Base-by-base conservation (phyloP, 805 yeast genomes). In the Yarrowia divulgata region DNA sequence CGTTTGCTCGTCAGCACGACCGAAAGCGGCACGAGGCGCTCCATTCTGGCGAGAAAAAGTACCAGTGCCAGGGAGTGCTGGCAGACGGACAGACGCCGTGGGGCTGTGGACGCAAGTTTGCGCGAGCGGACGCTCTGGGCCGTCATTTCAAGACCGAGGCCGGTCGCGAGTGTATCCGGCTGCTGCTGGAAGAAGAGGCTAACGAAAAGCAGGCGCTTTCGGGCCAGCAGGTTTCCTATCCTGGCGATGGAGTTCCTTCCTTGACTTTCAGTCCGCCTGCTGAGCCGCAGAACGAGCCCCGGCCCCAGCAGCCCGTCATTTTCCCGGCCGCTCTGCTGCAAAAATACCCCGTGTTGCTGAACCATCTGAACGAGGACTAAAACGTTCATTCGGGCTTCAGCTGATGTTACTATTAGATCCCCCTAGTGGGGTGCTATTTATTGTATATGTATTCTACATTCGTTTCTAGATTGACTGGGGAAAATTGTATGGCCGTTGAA, bases 1-100 rank as follows among this genome's bases (percentile, higher is more conserved):
- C 87, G 10, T 90, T 90, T 81, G 93, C 94, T 2, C 81, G 95
- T 23, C 87, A 88, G 69, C 94, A 90, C 74, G 95, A 90, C 76
- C 82, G 89, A 68, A 88, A 88, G 73, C 83, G 95, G 62, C 95
- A 90, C 76, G 93, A 90, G 75, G 81, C 85, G 19, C 79, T 90
- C n/a, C 95, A 90, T 74, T 84, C 87, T 23, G 93, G 93, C 7
- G 87, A 84, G 69, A 88, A 88, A 80, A 87, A 84, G 76, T 90
- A 87, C 77, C 85, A 83, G 69, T 90, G 95, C 75, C 84, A 84
- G 69, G 93, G 93, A 0, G 77, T 77, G 23, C 77, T 89, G 71
- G 81, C 82, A 42, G 88, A 88, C 73, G 88, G 88, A 0, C 75
- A 73, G 14, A 86, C 88, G 3, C 78, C 79, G 72, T 89, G 94